A percentile compares a stretch with the other conserved stretches of the same genome.
These are phyloP conservation scores for Yarrowia sp. DNA, from an alignment of 805 yeast genomes.

Conservation along the genomic window DNA sequence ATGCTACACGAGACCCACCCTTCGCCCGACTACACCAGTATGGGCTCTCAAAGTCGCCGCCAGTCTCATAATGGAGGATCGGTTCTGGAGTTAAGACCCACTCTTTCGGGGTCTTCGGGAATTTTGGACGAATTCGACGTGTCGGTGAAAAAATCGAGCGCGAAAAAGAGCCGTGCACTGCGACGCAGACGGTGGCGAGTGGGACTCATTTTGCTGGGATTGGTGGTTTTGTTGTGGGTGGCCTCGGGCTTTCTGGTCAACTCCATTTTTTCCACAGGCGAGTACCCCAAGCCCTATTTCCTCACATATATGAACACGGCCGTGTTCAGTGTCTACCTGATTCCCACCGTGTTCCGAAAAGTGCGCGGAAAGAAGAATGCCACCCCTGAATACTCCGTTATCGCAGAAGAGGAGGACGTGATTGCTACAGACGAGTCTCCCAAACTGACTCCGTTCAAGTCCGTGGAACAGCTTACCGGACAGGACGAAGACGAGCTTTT, in stretches of 20 bases:
- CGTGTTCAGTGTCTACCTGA: constrained; percentile 76
- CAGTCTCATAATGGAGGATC: constrained; percentile 32
- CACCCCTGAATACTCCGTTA: constrained; percentile 33
- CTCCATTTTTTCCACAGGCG: constrained; percentile 67
- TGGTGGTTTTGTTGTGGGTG: constrained; percentile 91
- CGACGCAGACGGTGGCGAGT: constrained; percentile 64
- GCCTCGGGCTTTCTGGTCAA: constrained; percentile 85
- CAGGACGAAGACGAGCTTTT: constrained; percentile 40
- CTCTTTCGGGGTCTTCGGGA: constrained; percentile 12
- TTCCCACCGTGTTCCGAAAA: constrained; percentile 44
- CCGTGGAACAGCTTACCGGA: constrained; percentile 38
- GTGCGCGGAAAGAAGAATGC: constrained; percentile 1
- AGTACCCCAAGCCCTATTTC: constrained; percentile 86
- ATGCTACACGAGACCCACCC: constrained; percentile 37
- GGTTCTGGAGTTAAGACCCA: constrained; percentile 25
- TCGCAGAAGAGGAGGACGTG: neutral
- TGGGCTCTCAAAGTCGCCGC: constrained; percentile 35
- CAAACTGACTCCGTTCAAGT: constrained; percentile 16
- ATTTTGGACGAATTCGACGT: constrained; percentile 9
- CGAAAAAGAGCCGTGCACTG: constrained; percentile 11
- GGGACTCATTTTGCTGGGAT: constrained; percentile 73
- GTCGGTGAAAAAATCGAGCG: neutral
- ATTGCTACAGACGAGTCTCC: constrained; percentile 32
- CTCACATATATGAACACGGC: constrained; percentile 92
- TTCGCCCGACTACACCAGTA: constrained; percentile 37